These are phyloP conservation scores for Tubosaeta sp. DNA, from an alignment of 768 basidiomycete species.

Conservation along the genomic window DNA sequence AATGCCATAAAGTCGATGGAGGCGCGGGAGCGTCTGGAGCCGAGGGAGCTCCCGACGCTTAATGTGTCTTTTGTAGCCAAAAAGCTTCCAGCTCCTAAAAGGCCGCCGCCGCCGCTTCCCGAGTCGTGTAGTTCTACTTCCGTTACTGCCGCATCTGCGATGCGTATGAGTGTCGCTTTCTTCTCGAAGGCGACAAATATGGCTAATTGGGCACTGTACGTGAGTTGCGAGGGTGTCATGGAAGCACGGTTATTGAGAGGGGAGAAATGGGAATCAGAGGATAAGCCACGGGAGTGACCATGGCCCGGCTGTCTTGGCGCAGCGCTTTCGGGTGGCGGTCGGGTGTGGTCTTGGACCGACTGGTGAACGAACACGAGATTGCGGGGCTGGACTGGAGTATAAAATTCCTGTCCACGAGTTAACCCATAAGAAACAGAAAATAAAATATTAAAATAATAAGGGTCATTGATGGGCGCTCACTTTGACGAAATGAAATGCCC, in stretches of 20 bases:
- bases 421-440: background rate
- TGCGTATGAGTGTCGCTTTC: conserved; percentile 78
- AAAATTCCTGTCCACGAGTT: conserved; percentile 62
- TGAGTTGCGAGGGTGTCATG: conserved; percentile 30
- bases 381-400: conserved; percentile 69
- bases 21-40: conserved; percentile 36
- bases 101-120: conserved; percentile 6
- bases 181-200: conserved; percentile 87
- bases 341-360: conserved; percentile 48
- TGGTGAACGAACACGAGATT: conserved; percentile 69
- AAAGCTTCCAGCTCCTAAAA: conserved; percentile 20
- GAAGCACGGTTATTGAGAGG: conserved; percentile 23
- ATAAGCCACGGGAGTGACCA: conserved; percentile 41
- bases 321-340: conserved; percentile 40
- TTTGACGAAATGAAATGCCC: conserved; percentile 81
- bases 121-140: conserved; percentile 63
- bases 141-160: conserved; percentile 75
- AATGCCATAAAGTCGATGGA: conserved; percentile 42
- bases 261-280: conserved; percentile 36
- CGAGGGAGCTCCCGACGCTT: conserved; percentile 21
- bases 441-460: conserved; percentile 21
- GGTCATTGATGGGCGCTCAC: conserved; percentile 23
- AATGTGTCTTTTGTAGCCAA: conserved; percentile 20
- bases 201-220: conserved; percentile 68
- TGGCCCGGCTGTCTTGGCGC: conserved; percentile 22